Conservation (phyloP, 2,329 filamentous ascomycete genomes). For the Pezicula rhizophila region DNA sequence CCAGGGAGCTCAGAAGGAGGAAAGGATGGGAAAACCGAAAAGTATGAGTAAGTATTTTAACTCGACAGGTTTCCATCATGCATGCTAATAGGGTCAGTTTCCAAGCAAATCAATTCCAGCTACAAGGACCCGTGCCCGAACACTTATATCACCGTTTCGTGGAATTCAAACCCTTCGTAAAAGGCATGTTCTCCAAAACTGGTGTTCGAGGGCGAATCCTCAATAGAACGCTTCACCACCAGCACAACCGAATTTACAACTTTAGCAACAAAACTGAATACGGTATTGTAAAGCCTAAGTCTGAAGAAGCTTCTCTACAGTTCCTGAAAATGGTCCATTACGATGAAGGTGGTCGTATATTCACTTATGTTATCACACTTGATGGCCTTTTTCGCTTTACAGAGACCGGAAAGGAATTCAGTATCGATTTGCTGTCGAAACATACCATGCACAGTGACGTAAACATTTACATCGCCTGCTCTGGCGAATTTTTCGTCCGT, state of each 20-base stretch:
- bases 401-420: constrained; percentile 92
- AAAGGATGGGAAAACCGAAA: constrained; percentile 49
- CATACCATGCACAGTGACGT: constrained; percentile 97
- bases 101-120: constrained; percentile 86
- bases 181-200: constrained; percentile 75
- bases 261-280: constrained; percentile 72
- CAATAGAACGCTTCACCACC: constrained; percentile 81
- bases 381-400: constrained; percentile 87
- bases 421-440: constrained; percentile 87
- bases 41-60: constrained; percentile 63
- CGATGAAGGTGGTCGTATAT: constrained; percentile 78
- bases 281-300: constrained; percentile 61
- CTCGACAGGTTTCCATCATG: not conserved
- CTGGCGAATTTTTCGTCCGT: constrained; percentile 87
- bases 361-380: constrained; percentile 86
- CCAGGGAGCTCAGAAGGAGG: constrained; percentile 47
- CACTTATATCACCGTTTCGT: constrained; percentile 87
- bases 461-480: constrained; percentile 83
- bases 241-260: constrained; percentile 85
- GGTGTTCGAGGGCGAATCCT: constrained; percentile 75
- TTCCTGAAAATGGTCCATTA: constrained; percentile 85
- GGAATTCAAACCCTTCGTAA: constrained; percentile 86
- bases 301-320: constrained; percentile 64
- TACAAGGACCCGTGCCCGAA: constrained; percentile 74
- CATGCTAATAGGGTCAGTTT: constrained; percentile 51